Base-by-base conservation (phyloP, 495 filamentous ascomycete species). In the Annulohypoxylon bovei region DNA sequence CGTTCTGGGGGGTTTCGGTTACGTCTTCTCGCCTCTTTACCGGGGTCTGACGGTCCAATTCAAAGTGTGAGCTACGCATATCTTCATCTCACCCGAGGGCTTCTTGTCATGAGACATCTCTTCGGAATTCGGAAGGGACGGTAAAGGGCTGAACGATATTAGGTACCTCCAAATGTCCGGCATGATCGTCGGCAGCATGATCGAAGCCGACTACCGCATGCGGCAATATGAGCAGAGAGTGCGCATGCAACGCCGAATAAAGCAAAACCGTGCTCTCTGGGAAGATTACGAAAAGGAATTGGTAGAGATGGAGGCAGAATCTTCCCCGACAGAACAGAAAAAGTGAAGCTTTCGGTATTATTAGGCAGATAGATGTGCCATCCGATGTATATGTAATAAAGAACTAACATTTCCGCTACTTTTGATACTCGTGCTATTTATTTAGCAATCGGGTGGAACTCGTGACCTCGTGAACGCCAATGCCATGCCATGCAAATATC, bases 21-120 rank as follows among this genome's bases (percentile, higher is more conserved):
- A 88, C 69, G 74, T 78, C 35, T 74, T 88, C 60, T 89, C 89
- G 16, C 93, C 92, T 6, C 71, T 97, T 12, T 97, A 97, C 73
- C 87, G 93, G 25, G 88, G 91, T 0, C 76, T 97, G 69, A 97
- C 94, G 1, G 82, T 93, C 18, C 94, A 97, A 77, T 97, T 97
- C 80, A 97, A 97, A 82, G 88, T 94, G 83, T 92, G 86, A 68
- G 88, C 80, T 25, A 8, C 33, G n/a, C 0, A 11, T 23, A 35
- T 20, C n/a, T 28, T 50, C 46, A 30, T 50, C 14, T 28, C 25
- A n/a, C 25, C 0, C 11, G 6, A 27, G 1, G 11, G 23, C 12
- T 27, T 50, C 8, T 16, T 28, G 8, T 50, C 22, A 14, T 8
- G 44, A 25, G 20, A 22, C 8, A 5, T 6, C 35, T 12, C 6